These are phyloP conservation scores for Acanthamoeba lenticulata DNA, from an alignment of 208 protist genomes.

Conservation along the genomic window DNA sequence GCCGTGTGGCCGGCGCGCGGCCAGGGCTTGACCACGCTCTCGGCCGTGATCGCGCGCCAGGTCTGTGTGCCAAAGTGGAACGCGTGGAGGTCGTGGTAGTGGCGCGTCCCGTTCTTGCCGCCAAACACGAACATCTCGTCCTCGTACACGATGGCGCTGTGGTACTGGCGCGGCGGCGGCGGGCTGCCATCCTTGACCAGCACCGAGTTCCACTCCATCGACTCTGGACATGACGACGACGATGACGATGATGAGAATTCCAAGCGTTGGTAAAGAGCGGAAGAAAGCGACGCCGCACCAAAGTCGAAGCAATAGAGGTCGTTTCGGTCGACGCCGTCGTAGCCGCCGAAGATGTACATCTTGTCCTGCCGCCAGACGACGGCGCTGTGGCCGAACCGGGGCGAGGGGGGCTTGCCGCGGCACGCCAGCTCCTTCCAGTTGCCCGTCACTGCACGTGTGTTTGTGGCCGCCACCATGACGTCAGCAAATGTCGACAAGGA, in stretches of 20 bases:
- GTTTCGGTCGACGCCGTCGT: not conserved
- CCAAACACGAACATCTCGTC: conserved; percentile 71
- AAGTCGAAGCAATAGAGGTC: conserved; percentile 32
- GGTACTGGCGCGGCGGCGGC: conserved; percentile 62
- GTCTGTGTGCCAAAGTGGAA: conserved; percentile 48
- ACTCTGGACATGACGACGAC: not conserved
- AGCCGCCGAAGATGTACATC: conserved; percentile 51
- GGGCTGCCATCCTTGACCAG: not conserved
- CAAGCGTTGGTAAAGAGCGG: not conserved
- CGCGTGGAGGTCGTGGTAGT: conserved; percentile 15
- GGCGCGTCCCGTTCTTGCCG: conserved; percentile 40
- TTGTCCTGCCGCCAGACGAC: not conserved
- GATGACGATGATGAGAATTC: not conserved
- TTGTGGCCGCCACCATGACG: not conserved
- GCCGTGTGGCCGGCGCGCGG: not conserved
- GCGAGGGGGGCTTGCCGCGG: not conserved
- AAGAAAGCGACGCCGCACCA: not conserved
- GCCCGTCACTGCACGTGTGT: not conserved
- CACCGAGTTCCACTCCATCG: not conserved
- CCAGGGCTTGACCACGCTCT: not conserved
- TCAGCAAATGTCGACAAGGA: not conserved
- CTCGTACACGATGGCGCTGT: conserved; percentile 48
- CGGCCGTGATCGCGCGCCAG: not conserved
- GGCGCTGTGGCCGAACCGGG: not conserved
- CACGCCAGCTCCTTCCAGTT: not conserved